phyloP scores from a whole-genome alignment of 1,139 yeast genomes.

The Protomyces lactucae-debilis region DNA sequence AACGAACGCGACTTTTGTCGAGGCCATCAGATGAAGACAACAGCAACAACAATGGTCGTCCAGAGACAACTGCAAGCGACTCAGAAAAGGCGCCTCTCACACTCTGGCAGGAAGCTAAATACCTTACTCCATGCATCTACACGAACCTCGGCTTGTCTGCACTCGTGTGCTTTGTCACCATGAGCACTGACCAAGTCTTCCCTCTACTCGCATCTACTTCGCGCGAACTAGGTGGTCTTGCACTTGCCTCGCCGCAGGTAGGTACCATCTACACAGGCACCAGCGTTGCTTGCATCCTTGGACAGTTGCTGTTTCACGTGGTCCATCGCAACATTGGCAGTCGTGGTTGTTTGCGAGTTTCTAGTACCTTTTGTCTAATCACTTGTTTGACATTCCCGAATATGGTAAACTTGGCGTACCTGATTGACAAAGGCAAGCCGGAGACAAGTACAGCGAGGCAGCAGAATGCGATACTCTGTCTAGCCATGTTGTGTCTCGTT shows the following conservation, averaged over 20 bases:
- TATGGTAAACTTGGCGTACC: background rate
- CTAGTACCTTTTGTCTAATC: background rate
- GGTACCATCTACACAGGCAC: background rate
- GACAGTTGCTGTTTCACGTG: background rate
- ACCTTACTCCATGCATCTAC: background rate
- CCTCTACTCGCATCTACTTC: slow-evolving; percentile 1
- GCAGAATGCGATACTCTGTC: background rate
- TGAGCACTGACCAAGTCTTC: background rate
- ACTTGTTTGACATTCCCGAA: background rate
- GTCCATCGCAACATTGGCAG: background rate
- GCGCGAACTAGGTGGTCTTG: background rate
- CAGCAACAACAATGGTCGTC: too few species aligned
- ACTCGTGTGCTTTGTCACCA: background rate
- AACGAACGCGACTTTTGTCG: background rate
- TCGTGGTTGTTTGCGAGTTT: background rate
- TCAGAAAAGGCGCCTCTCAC: background rate
- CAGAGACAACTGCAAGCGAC: background rate
- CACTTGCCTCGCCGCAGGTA: background rate
- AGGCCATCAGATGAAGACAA: too few species aligned
- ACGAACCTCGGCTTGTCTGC: background rate
- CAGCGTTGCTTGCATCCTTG: background rate
- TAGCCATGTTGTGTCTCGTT: background rate
- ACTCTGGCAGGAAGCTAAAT: background rate
- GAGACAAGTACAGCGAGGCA: background rate
- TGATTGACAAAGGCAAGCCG: background rate